phyloP scores from a whole-genome alignment of 192 early-diverging fungal species.

The Phycomyces blakesleeanus region DNA sequence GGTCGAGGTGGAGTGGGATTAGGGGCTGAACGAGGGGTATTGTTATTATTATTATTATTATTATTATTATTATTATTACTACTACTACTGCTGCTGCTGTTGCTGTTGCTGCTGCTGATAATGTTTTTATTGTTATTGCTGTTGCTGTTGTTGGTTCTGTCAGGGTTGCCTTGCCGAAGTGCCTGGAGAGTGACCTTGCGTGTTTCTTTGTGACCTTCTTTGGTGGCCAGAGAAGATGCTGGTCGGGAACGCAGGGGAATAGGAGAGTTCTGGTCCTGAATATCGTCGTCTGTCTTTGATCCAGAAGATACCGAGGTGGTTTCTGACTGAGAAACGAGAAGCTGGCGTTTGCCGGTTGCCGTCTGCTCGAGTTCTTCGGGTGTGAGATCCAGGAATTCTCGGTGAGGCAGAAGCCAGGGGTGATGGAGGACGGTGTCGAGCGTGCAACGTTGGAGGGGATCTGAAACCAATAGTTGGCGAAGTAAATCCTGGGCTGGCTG shows the following conservation, averaged over 20 bases:
- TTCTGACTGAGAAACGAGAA: too few relatives aligned
- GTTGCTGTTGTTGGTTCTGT: background rate
- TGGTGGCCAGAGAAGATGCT: background rate
- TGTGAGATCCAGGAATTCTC: slow-evolving; percentile 2
- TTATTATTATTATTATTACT: too few relatives aligned
- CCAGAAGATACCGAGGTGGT: too few relatives aligned
- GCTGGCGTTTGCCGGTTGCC: too few relatives aligned
- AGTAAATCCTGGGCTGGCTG: slow-evolving; percentile 71
- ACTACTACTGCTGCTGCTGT: too few relatives aligned
- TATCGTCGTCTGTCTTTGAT: too few relatives aligned
- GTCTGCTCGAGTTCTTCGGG: slow-evolving; percentile 12
- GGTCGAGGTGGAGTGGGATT: too few relatives aligned
- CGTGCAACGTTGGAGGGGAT: slow-evolving; percentile 70
- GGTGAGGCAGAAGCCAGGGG: slow-evolving; percentile 24
- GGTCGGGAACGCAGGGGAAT: too few relatives aligned
- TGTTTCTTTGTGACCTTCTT: background rate
- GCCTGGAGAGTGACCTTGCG: too few relatives aligned
- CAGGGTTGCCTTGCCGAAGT: background rate
- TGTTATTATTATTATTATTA: too few relatives aligned
- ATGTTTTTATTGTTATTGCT: background rate
- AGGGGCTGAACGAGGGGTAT: too few relatives aligned
- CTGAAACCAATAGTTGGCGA: slow-evolving; percentile 82
- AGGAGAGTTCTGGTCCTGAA: too few relatives aligned
- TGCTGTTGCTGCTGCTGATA: background rate
- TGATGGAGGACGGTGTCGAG: slow-evolving; percentile 74